Evolutionary conservation across 2,329 filamentous ascomycete species (phyloP).

Genomic region (Paraphaeosphaeria minitans): DNA sequence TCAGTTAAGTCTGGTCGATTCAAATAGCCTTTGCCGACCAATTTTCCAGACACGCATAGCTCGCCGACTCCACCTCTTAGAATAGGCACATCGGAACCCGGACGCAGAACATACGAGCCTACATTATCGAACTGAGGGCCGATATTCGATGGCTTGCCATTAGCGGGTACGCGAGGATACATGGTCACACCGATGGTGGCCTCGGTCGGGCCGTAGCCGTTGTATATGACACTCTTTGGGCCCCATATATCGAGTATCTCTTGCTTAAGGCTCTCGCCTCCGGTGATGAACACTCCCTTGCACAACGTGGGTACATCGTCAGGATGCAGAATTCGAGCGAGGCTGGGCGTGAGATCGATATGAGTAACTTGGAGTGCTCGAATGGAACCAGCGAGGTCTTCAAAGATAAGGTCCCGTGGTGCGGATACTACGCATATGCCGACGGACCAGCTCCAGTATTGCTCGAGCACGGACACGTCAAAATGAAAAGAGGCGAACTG

Average conservation of each 20-base stretch:
- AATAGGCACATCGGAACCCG: constrained; percentile 72
- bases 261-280: constrained; percentile 84
- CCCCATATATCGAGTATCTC: constrained; percentile 91
- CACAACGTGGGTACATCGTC: constrained; percentile 80
- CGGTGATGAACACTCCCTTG: constrained; percentile 88
- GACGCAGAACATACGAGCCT: constrained; percentile 76
- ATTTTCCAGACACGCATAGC: constrained; percentile 82
- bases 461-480: constrained; percentile 89
- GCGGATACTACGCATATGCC: constrained; percentile 84
- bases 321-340: constrained; percentile 78
- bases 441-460: constrained; percentile 95
- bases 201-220: constrained; percentile 89
- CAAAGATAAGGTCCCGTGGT: constrained; percentile 81
- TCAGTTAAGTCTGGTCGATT: constrained; percentile 77
- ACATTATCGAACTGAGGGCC: constrained; percentile 87
- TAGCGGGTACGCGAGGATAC: constrained; percentile 77
- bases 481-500: constrained; percentile 96
- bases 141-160: constrained; percentile 86
- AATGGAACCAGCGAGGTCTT: constrained; percentile 78
- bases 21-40: constrained; percentile 89
- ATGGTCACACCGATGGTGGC: constrained; percentile 93
- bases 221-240: constrained; percentile 79
- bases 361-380: constrained; percentile 78
- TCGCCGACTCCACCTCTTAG: constrained; percentile 81
- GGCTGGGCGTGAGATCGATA: constrained; percentile 87